Evolutionary conservation across 768 basidiomycete genomes (phyloP).

Genomic region (Tubosaeta brunneosetosa): DNA sequence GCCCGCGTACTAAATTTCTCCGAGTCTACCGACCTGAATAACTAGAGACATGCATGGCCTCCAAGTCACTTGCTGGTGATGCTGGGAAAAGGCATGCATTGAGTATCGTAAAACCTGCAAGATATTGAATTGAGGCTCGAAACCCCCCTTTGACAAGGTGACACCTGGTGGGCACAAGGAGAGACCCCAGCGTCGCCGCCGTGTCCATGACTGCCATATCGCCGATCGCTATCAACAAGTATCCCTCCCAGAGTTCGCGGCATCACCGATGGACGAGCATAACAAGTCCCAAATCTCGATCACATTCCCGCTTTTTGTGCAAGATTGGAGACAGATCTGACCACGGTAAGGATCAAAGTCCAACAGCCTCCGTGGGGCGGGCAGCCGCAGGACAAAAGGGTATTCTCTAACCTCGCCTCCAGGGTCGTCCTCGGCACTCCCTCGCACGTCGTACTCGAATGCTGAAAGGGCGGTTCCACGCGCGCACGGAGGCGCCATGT

Average conservation of each 20-base stretch:
- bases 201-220: too few species aligned
- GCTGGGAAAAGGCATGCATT: too few species aligned
- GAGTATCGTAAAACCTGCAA: too few species aligned
- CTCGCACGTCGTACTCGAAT: conserved; percentile 13
- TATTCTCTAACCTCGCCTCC: not conserved
- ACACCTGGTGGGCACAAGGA: too few species aligned
- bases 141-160: too few species aligned
- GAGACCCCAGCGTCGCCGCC: too few species aligned
- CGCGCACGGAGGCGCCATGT: not conserved
- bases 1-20: conserved; percentile 8
- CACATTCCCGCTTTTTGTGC: not conserved
- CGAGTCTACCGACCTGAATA: conserved; percentile 1
- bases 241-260: not conserved
- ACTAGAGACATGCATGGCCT: conserved; percentile 8
- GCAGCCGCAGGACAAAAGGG: not conserved
- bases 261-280: not conserved
- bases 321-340: conserved; percentile 9
- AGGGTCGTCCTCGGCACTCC: too few species aligned
- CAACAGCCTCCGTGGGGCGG: not conserved
- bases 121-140: too few species aligned
- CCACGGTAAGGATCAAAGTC: conserved; percentile 20
- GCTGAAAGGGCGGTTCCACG: not conserved
- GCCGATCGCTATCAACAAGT: too few species aligned
- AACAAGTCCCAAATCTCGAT: conserved; percentile 13
- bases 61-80: conserved; percentile 7